Evolutionary conservation across 768 basidiomycete genomes (phyloP).

Genomic region (Pisolithus tinctorius): DNA sequence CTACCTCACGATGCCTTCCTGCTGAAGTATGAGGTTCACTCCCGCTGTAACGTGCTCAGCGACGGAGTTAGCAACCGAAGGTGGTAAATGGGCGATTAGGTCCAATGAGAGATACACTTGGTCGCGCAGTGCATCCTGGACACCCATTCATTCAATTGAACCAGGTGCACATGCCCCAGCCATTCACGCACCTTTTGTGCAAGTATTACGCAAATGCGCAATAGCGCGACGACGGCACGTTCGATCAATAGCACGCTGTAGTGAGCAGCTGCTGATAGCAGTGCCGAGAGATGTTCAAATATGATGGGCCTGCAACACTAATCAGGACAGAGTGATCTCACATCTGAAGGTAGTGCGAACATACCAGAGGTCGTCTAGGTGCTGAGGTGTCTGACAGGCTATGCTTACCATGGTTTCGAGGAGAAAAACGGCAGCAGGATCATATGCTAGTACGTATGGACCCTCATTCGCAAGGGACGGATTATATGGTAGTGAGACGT

Average conservation of each 20-base stretch:
- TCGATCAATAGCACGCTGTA: conserved; percentile 92
- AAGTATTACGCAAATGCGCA: conserved; percentile 78
- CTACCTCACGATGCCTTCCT: conserved; percentile 62
- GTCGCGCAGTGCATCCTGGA: conserved; percentile 75
- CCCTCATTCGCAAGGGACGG: conserved; percentile 34
- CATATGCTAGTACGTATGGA: conserved; percentile 70
- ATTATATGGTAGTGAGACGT: conserved; percentile 33
- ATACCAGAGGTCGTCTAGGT: conserved; percentile 87
- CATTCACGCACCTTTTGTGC: conserved; percentile 58
- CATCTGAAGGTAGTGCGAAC: conserved; percentile 15
- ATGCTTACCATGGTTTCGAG: conserved; percentile 94
- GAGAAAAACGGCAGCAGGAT: conserved; percentile 91
- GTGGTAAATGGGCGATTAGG: conserved; percentile 74
- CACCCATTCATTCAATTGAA: not conserved
- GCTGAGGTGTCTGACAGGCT: conserved; percentile 63
- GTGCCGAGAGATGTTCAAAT: conserved; percentile 84
- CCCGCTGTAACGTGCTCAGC: conserved; percentile 91
- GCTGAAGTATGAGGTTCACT: conserved; percentile 69
- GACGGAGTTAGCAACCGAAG: conserved; percentile 69
- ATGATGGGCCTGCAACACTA: conserved; percentile 75
- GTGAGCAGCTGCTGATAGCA: conserved; percentile 68
- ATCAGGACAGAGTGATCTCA: not conserved
- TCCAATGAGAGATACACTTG: conserved; percentile 95
- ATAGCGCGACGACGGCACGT: conserved; percentile 82
- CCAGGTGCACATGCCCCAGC: not conserved